Base-by-base conservation (phyloP, 2,329 filamentous ascomycete species). In the Botrytis porri region DNA sequence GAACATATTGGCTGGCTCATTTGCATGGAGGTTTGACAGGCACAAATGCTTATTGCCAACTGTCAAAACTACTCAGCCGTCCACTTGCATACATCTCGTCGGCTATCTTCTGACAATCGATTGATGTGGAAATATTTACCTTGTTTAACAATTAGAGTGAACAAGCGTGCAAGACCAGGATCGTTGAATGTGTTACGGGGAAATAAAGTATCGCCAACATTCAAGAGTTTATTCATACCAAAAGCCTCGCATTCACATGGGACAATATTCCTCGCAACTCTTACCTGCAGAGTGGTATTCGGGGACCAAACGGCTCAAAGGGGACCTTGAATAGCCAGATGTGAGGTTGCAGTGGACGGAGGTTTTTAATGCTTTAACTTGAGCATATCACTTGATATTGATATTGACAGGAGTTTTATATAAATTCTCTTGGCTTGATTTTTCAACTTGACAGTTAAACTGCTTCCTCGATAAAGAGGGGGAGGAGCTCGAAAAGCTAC, bases 101-200 rank as follows among this genome's bases (percentile, higher is more conserved):
- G 35, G 60, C 60, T 62, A 62, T 39, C 35, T 14, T 62, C 37
- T 62, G 60, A 62, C 37, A 62, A 62, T 62, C 60, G 60, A 62
- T 62, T 62, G 60, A 62, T 62, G 20, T 62, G 60, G 60, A 62
- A 62, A n/a, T 62, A 62, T 62, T 62, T 62, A 18, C 32, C 60
- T 18, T 41, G 2, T 62, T 62, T 62, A 10, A 18, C 60, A 39
- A 39, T 39, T 37, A 62, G 60, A 62, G 35, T 62, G 39, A 18
- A n/a, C 7, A 62, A 18, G 37, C 60, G 2, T 62, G 37, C 18
- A 39, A 39, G 59, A 10, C 37, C 35, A 39, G 35, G 59, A 18
- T 39, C 22, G 22, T 6, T n/a, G 22, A 39, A 4, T 39, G 60
- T 37, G 20, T n/a, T 9, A 35, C 22, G 14, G 35, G 20, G 5